phyloP scores from a whole-genome alignment of 176 grass and related monocot species.

The Sorghum bicolor region DNA sequence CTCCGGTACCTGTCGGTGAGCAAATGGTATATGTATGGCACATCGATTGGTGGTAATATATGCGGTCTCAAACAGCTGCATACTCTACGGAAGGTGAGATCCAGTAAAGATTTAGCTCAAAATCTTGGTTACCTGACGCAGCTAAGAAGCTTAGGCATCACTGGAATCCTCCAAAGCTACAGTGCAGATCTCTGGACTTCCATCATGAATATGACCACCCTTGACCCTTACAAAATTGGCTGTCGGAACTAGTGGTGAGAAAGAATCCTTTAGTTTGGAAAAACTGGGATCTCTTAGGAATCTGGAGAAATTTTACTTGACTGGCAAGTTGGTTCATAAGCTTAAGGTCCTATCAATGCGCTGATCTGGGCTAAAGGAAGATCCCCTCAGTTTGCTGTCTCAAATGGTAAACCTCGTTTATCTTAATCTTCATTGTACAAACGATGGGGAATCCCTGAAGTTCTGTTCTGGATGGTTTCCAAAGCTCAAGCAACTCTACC shows the following conservation, averaged over 20 bases:
- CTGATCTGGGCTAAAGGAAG: not conserved
- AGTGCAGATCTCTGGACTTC: not conserved
- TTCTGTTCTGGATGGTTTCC: not conserved
- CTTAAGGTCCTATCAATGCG: not conserved
- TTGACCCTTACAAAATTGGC: not conserved
- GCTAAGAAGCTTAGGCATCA: not conserved
- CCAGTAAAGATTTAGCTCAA: not conserved
- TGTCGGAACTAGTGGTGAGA: not conserved
- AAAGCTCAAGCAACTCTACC: not conserved
- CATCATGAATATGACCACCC: not conserved
- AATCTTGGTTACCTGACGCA: not conserved
- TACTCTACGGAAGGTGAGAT: not conserved
- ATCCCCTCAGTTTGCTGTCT: not conserved
- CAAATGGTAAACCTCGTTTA: not conserved
- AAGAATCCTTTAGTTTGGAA: not conserved
- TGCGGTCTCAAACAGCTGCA: not conserved
- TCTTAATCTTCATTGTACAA: not conserved
- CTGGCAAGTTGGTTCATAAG: not conserved
- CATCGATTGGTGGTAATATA: not conserved
- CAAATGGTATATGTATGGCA: not conserved
- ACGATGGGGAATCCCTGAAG: not conserved
- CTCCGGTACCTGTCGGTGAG: conserved; percentile 8
- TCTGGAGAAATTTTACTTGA: not conserved
- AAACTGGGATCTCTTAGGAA: not conserved
- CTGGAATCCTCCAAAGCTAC: not conserved